Evolutionary conservation across 1,284 basidiomycete species (phyloP).

Genomic region (Rhodotorula sp.): DNA sequence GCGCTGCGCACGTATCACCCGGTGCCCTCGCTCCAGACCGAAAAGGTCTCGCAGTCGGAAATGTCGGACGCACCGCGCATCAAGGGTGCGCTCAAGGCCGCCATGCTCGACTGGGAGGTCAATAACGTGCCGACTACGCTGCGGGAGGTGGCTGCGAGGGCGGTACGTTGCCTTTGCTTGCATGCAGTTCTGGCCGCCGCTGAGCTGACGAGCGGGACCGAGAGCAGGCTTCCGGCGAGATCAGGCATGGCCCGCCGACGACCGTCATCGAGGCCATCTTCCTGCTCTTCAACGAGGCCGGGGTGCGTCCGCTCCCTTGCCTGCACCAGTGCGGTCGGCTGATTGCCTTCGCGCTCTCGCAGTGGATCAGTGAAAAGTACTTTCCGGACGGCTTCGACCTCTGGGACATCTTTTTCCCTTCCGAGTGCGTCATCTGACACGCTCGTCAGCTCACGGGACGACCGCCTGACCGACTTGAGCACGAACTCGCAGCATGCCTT

Average conservation of each 20-base stretch:
- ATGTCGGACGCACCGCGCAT: slow-evolving; percentile 79
- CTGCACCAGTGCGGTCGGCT: not conserved
- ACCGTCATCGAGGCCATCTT: slow-evolving; percentile 77
- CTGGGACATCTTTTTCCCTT: slow-evolving; percentile 73
- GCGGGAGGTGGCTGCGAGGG: slow-evolving; percentile 62
- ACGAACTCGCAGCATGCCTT: slow-evolving; percentile 58
- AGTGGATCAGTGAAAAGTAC: slow-evolving; percentile 70
- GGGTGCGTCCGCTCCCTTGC: slow-evolving; percentile 55
- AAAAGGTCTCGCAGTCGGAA: slow-evolving; percentile 63
- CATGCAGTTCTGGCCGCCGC: no score
- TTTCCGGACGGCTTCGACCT: slow-evolving; percentile 74
- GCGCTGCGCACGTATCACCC: slow-evolving; percentile 78
- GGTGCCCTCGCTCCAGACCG: slow-evolving; percentile 72
- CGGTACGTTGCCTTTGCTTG: slow-evolving; percentile 51
- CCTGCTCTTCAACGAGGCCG: slow-evolving; percentile 68
- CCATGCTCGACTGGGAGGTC: slow-evolving; percentile 70
- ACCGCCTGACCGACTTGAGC: no score
- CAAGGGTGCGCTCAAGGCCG: slow-evolving; percentile 73
- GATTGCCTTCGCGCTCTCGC: not conserved
- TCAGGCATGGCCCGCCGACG: slow-evolving; percentile 67
- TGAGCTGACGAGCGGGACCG: not conserved
- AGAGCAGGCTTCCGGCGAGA: slow-evolving; percentile 38
- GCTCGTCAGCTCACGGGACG: fast-evolving
- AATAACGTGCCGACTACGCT: slow-evolving; percentile 67
- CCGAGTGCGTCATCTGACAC: slow-evolving; percentile 36